Base-by-base conservation (phyloP, 202 grass and related monocot genomes). In the Eragrostis tef region DNA sequence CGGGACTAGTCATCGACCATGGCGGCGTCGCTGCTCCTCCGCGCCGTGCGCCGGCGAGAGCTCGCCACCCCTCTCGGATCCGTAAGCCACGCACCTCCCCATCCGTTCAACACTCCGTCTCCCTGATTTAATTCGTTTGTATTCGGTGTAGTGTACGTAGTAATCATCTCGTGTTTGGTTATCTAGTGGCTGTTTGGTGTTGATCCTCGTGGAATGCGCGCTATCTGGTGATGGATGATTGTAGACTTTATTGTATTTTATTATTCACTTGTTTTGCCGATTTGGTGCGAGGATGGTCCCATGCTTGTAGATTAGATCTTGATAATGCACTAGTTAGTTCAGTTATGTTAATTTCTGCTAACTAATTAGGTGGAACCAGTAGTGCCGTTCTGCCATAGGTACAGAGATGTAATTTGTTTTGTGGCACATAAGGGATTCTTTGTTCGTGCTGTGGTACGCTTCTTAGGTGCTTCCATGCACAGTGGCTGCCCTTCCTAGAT, bases 11-110 rank as follows among this genome's bases (percentile, higher is more conserved):
- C 67, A 81, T 47, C 34, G 34, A 5, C 76, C 27, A 93, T 93
- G 88, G 88, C 85, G 71, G 81, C 91, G 64, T 90, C 85, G 48
- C 60, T 86, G 49, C 88, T 93, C 46, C 86, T 93, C 75, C 84
- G 91, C 66, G 82, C 88, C 52, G 77, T 78, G 60, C 82, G 91
- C 22, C 88, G 91, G 64, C 74, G 88, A 34, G 91, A 88, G 36
- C 78, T 90, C 49, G 78, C 82, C 41, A 78, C 88, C 42, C 85
- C 83, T 57, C 62, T 93, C 62, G 82, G 86, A 93, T 90, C 79
- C 64, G 85, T 93, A 83, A 73, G 36, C 34, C n/a, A 7, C 12
- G 0, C 48, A 34, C 3, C 6, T 6, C 47, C 58, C 21, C 10
- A n/a, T 21, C 56, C 34, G 34, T 39, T 34, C 31, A 34, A 34